Conservation (phyloP, 164 flowering plant genomes). For the Warburgia ugandensis region DNA sequence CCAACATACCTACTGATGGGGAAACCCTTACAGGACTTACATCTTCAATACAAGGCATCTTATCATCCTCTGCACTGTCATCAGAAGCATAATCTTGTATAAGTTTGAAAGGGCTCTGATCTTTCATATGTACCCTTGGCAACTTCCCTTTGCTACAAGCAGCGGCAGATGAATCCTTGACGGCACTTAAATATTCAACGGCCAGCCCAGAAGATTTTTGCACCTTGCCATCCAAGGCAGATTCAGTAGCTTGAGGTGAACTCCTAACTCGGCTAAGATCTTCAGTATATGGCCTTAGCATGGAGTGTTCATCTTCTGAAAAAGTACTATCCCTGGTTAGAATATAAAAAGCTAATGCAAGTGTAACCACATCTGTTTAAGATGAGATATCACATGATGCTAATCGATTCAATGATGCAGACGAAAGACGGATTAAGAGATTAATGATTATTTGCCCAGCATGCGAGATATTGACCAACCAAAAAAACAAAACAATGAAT, state of each 20-base stretch:
- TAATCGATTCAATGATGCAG: no score
- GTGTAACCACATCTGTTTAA: no score
- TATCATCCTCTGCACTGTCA: constrained; percentile 40
- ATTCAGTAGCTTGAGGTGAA: constrained; percentile 15
- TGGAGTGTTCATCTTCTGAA: constrained; percentile 9
- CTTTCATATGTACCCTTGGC: constrained; percentile 16
- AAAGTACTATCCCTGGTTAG: constrained; percentile 12
- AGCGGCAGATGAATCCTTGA: constrained; percentile 8
- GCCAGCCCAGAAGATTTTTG: constrained; percentile 8
- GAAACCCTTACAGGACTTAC: constrained; percentile 14
- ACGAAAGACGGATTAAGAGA: no score
- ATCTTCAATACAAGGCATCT: constrained; percentile 21
- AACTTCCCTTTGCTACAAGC: constrained; percentile 14
- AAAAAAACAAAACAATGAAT: no score
- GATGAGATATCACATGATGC: no score
- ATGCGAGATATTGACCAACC: no score
- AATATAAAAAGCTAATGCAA: constrained; percentile 4
- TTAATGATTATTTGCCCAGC: no score
- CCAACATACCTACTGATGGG: constrained; percentile 9
- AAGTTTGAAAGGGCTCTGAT: constrained; percentile 49
- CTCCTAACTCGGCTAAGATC: constrained; percentile 4
- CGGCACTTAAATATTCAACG: constrained; percentile 5
- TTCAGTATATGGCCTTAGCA: constrained; percentile 5
- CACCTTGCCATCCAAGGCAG: constrained; percentile 3
- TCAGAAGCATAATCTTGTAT: constrained; percentile 64